phyloP scores from a whole-genome alignment of 352 stramenopile species.

The Pilasporangium apinafurcum region DNA sequence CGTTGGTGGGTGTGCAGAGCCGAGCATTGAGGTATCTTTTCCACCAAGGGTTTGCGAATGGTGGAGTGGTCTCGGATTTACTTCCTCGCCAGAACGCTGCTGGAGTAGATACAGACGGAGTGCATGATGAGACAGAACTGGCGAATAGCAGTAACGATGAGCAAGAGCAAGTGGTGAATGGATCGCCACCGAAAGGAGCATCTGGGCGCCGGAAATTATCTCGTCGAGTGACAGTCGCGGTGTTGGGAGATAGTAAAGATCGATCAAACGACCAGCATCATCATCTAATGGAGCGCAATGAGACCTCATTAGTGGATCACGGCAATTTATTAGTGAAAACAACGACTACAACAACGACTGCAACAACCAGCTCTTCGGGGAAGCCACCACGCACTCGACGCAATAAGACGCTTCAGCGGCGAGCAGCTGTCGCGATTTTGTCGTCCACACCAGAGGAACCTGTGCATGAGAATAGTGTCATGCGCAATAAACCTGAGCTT shows the following conservation, averaged over 20 bases:
- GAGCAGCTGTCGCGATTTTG: conserved; percentile 27
- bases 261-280: conserved; percentile 23
- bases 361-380: background rate
- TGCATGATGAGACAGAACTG: background rate
- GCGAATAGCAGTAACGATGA: background rate
- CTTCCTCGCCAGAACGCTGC: no score
- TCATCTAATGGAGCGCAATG: conserved; percentile 17
- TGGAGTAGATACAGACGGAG: background rate
- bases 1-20: conserved; percentile 46
- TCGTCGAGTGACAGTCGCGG: conserved; percentile 39
- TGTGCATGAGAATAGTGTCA: no score
- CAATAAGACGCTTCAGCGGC: conserved; percentile 37
- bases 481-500: no score
- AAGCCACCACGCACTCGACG: conserved; percentile 7
- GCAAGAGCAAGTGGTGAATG: conserved; percentile 3
- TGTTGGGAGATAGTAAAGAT: conserved; percentile 36
- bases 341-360: conserved; percentile 7
- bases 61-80: no score
- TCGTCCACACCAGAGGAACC: conserved; percentile 38
- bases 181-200: background rate
- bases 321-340: no score
- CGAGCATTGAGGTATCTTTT: conserved; percentile 64
- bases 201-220: background rate
- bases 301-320: no score
- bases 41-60: conserved; percentile 31